Conservation (phyloP, 1,284 basidiomycete species). For the Ganoderma lingzhi region DNA sequence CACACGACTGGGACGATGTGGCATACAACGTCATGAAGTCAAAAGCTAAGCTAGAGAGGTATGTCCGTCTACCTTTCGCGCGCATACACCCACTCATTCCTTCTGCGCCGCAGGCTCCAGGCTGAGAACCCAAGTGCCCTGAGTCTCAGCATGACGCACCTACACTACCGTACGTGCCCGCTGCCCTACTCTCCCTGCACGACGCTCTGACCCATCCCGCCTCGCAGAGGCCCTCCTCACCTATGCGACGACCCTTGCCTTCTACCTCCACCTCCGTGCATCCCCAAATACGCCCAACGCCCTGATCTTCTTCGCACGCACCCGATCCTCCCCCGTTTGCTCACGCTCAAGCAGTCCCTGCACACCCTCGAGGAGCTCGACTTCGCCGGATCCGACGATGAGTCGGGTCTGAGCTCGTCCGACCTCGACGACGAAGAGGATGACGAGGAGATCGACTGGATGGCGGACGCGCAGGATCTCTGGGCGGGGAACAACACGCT, state of each 20-base stretch:
- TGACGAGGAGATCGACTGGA: constrained; percentile 35
- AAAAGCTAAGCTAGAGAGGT: constrained; percentile 65
- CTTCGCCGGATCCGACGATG: constrained; percentile 65
- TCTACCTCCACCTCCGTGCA: constrained; percentile 90
- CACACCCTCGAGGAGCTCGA: constrained; percentile 85
- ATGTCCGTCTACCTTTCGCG: constrained; percentile 37
- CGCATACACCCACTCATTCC: background rate
- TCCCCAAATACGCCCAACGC: constrained; percentile 66
- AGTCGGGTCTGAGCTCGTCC: constrained; percentile 44
- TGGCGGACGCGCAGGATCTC: constrained; percentile 32
- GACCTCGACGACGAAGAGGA: constrained; percentile 43
- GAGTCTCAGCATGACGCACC: constrained; percentile 71
- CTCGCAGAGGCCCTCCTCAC: constrained; percentile 84
- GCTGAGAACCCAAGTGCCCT: constrained; percentile 55
- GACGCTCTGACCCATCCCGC: background rate
- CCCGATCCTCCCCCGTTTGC: constrained; percentile 84
- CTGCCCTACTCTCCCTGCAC: background rate
- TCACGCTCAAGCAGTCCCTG: constrained; percentile 88
- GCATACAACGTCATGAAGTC: constrained; percentile 61
- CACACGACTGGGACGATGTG: constrained; percentile 80
- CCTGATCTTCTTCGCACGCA: constrained; percentile 76
- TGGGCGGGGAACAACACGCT: constrained; percentile 35
- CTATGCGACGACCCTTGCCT: constrained; percentile 91
- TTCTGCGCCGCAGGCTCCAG: constrained; percentile 51
- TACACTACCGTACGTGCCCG: constrained; percentile 74